Percentiles rank a stretch among this genome's conserved stretches.
phyloP scores from a whole-genome alignment of 2,329 filamentous ascomycete genomes.

The Fusarium stilboides region DNA sequence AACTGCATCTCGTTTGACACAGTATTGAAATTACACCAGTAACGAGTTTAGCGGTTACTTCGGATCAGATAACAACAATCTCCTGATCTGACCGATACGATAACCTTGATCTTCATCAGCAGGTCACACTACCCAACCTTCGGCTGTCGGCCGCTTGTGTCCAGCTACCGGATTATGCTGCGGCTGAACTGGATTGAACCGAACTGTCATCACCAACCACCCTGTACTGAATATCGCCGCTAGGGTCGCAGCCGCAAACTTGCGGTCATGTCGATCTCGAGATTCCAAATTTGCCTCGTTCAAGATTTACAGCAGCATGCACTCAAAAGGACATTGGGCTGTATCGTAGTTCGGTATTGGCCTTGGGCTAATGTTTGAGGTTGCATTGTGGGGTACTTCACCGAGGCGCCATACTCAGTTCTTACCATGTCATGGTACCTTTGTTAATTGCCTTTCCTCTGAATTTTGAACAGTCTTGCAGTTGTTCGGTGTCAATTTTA shows the following conservation, averaged over 20 bases:
- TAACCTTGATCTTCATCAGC: constrained; percentile 36
- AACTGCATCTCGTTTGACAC: constrained; percentile 1
- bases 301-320: neutral
- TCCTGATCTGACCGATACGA: constrained; percentile 43
- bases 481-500: neutral
- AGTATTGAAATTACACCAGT: neutral
- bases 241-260: neutral
- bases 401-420: constrained; percentile 3
- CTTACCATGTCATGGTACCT: constrained; percentile 5
- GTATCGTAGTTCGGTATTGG: constrained; percentile 10
- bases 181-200: constrained; percentile 16
- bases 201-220: constrained; percentile 15
- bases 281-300: constrained; percentile 28
- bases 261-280: neutral
- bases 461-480: neutral
- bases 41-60: constrained; percentile 3
- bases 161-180: constrained; percentile 8
- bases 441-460: constrained; percentile 7
- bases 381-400: constrained; percentile 31
- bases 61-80: constrained; percentile 32
- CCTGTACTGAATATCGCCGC: constrained; percentile 1
- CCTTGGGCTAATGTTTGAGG: constrained; percentile 5
- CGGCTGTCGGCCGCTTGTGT: constrained; percentile 5
- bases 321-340: neutral
- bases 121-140: constrained; percentile 4